Percentiles rank a stretch among this genome's conserved stretches.
Evolutionary conservation across 768 basidiomycete genomes (phyloP).

Genomic region (Lentinula detonsa): DNA sequence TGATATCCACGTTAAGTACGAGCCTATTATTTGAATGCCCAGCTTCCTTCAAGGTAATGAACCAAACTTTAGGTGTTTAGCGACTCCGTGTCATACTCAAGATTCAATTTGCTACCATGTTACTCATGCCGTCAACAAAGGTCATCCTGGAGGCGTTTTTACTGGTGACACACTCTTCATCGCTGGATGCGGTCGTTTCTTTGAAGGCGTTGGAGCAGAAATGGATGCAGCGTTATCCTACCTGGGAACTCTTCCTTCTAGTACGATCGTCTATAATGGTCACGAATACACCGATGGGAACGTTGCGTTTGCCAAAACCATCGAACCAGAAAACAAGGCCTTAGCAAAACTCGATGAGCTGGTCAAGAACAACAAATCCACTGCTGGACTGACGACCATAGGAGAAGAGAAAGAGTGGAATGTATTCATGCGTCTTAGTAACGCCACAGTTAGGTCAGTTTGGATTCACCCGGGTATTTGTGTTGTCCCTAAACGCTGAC

Average conservation of each 20-base stretch:
- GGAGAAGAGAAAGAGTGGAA: constrained; percentile 95
- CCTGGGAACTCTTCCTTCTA: constrained; percentile 68
- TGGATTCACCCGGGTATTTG: not conserved
- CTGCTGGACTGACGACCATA: constrained; percentile 82
- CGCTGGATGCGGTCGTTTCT: constrained; percentile 90
- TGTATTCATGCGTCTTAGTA: constrained; percentile 82
- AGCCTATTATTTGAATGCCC: not conserved
- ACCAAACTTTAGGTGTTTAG: constrained; percentile 52
- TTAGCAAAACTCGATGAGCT: constrained; percentile 55
- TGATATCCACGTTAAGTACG: constrained; percentile 54
- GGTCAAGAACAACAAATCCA: constrained; percentile 51
- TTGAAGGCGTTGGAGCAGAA: constrained; percentile 74
- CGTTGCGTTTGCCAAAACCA: constrained; percentile 59
- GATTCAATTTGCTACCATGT: constrained; percentile 93
- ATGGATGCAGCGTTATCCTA: constrained; percentile 76
- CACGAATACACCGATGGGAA: constrained; percentile 87
- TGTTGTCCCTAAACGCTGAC: not conserved
- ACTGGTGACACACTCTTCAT: constrained; percentile 93
- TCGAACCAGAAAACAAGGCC: constrained; percentile 57
- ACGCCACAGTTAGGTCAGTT: constrained; percentile 57
- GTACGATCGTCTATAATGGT: constrained; percentile 80
- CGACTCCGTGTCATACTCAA: constrained; percentile 92
- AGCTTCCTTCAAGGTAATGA: not conserved
- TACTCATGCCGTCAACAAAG: constrained; percentile 41
- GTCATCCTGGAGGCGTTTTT: constrained; percentile 74